Evolutionary conservation across 345 rosid genomes (phyloP).

Genomic region (Passiflora organensis): DNA sequence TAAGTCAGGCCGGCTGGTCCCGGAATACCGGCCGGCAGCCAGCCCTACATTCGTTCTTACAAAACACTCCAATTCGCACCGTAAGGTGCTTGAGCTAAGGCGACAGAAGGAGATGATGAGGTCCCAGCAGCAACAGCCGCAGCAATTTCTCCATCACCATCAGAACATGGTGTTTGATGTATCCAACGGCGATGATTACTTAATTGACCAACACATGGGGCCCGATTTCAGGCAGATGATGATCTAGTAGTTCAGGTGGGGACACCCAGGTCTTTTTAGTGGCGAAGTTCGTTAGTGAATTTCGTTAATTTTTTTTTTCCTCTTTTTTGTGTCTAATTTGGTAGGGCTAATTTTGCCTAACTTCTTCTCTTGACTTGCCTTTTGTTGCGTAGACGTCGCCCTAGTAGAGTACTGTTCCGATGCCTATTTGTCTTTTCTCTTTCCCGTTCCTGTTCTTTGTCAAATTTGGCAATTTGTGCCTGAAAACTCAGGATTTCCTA

Average conservation of each 20-base stretch:
- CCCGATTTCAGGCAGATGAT: conserved; percentile 80
- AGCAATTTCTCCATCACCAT: conserved; percentile 31
- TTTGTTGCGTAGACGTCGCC: too few relatives aligned
- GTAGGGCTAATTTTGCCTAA: too few relatives aligned
- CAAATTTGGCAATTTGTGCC: too few relatives aligned
- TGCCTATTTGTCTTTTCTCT: too few relatives aligned
- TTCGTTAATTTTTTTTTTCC: too few relatives aligned
- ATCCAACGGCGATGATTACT: conserved; percentile 70
- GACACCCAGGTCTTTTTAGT: neutral
- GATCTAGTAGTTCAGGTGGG: conserved; percentile 31
- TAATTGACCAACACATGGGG: conserved; percentile 82
- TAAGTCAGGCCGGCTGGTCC: conserved; percentile 72
- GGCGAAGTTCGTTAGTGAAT: too few relatives aligned
- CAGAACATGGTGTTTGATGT: conserved; percentile 63
- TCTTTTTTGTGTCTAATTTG: too few relatives aligned
- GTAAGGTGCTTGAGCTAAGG: conserved; percentile 58
- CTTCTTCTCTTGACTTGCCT: too few relatives aligned
- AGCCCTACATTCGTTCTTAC: conserved; percentile 71
- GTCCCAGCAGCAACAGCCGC: conserved; percentile 15
- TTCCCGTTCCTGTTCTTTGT: too few relatives aligned
- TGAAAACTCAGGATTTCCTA: too few relatives aligned
- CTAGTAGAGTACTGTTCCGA: too few relatives aligned
- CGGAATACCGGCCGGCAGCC: conserved; percentile 74
- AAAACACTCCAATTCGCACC: conserved; percentile 69
- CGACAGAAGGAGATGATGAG: conserved; percentile 25